These are phyloP conservation scores for Pichia sp. DNA, from an alignment of 1,139 yeast genomes.

Conservation along the genomic window DNA sequence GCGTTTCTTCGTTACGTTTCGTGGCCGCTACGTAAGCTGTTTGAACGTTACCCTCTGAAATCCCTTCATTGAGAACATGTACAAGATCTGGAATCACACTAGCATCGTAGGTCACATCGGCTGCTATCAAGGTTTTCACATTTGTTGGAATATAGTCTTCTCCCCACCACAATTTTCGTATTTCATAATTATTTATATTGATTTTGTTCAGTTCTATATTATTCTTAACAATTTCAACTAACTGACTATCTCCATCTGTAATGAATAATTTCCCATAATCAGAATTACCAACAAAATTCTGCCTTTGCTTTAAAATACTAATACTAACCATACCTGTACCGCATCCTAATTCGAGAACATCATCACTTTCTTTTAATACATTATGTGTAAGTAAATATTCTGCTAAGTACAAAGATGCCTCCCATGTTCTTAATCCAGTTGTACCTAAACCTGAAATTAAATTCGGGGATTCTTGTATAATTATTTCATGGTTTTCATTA, in stretches of 20 bases:
- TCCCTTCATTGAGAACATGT: conserved; percentile 36
- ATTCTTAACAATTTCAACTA: conserved; percentile 46
- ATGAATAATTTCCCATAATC: conserved; percentile 34
- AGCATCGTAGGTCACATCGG: conserved; percentile 82
- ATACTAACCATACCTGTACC: conserved; percentile 88
- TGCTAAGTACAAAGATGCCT: conserved; percentile 71
- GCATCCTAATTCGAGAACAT: conserved; percentile 64
- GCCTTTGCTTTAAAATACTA: conserved; percentile 33
- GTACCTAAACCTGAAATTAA: conserved; percentile 69
- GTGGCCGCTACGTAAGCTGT: conserved; percentile 64
- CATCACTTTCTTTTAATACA: conserved; percentile 5
- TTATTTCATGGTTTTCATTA: conserved; percentile 28
- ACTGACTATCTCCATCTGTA: conserved; percentile 71
- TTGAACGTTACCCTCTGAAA: conserved; percentile 21
- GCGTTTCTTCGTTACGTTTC: conserved; percentile 56
- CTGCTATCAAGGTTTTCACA: conserved; percentile 56
- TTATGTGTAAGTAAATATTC: conserved; percentile 35
- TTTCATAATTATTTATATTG: conserved; percentile 20
- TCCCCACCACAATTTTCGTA: conserved; percentile 59
- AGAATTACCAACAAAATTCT: not conserved
- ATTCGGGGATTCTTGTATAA: conserved; percentile 55
- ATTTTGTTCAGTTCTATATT: conserved; percentile 45
- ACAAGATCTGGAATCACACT: conserved; percentile 53
- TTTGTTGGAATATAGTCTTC: conserved; percentile 33
- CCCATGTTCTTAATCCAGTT: conserved; percentile 92